phyloP scores from a whole-genome alignment of 371 early-diverging fungal species.

The Dinochytrium kinnereticum region DNA sequence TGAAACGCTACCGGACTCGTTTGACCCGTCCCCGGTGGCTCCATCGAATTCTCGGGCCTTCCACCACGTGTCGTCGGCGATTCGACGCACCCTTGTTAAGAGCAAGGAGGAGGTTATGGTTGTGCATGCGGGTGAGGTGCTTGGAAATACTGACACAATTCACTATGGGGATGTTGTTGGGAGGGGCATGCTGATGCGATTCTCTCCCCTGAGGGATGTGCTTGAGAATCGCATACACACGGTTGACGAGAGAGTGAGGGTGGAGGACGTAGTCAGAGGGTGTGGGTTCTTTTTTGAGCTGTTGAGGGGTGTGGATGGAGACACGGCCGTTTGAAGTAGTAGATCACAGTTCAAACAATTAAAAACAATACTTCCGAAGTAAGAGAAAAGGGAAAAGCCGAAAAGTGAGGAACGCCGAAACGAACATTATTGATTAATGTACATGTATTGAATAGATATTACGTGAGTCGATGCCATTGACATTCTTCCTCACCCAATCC shows the following conservation, averaged over 20 bases:
- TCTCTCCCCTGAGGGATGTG: constrained; percentile 25
- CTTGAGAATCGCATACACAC: constrained; percentile 45
- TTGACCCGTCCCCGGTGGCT: constrained; percentile 33
- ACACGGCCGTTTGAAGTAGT: too few relatives aligned
- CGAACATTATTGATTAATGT: too few relatives aligned
- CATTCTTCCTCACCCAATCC: too few relatives aligned
- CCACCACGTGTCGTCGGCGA: constrained; percentile 24
- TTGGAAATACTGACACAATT: constrained; percentile 45
- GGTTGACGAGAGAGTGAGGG: constrained; percentile 40
- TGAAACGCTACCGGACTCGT: constrained; percentile 13
- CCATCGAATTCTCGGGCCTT: constrained; percentile 3
- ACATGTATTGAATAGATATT: too few relatives aligned
- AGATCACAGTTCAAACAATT: too few relatives aligned
- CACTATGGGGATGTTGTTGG: not conserved
- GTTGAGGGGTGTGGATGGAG: constrained; percentile 36
- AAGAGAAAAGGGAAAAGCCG: too few relatives aligned
- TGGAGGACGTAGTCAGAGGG: constrained; percentile 26
- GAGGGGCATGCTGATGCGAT: constrained; percentile 18
- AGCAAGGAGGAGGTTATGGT: constrained; percentile 20
- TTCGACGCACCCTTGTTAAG: constrained; percentile 20
- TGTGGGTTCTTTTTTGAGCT: constrained; percentile 47
- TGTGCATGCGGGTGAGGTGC: constrained; percentile 40
- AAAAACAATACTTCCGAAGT: too few relatives aligned
- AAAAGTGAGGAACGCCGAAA: too few relatives aligned
- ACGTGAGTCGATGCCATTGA: too few relatives aligned